phyloP scores from a whole-genome alignment of 1,284 basidiomycete species.

The Leccinum colubrinum region DNA sequence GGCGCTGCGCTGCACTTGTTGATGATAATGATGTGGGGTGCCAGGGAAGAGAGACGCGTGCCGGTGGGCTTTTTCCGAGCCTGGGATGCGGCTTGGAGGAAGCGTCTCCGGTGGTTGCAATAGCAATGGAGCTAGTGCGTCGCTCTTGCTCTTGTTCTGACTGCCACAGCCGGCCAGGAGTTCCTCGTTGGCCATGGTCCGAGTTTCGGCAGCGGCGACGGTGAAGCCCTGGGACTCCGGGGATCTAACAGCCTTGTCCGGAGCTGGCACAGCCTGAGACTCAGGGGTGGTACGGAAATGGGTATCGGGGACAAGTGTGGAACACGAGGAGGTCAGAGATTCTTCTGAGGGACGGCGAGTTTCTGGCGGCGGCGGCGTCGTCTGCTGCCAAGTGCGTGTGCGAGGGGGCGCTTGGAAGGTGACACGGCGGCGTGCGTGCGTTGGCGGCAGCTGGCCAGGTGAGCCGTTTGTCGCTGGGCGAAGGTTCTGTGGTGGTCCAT shows the following conservation, averaged over 20 bases:
- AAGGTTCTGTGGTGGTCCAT: background rate
- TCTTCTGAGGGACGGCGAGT: background rate
- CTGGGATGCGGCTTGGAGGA: background rate
- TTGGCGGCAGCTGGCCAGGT: background rate
- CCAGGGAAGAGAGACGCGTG: constrained; percentile 10
- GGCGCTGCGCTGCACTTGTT: constrained; percentile 5
- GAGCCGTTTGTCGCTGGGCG: background rate
- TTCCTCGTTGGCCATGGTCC: background rate
- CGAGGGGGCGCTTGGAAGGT: background rate
- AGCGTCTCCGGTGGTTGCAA: background rate
- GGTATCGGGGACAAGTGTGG: constrained; percentile 13
- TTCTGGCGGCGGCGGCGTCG: background rate
- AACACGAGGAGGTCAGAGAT: constrained; percentile 7
- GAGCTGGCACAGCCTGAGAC: background rate
- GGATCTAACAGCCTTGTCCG: background rate
- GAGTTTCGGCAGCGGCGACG: background rate
- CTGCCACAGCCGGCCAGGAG: background rate
- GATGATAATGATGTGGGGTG: background rate
- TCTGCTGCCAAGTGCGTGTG: background rate
- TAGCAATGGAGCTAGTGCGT: background rate
- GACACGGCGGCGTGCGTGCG: background rate
- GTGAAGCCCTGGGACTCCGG: background rate
- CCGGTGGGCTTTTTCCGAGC: background rate
- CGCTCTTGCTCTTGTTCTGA: background rate
- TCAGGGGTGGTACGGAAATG: background rate